Evolutionary conservation across 306 rosid genomes (phyloP).

Genomic region (Dalbergia oliveri): DNA sequence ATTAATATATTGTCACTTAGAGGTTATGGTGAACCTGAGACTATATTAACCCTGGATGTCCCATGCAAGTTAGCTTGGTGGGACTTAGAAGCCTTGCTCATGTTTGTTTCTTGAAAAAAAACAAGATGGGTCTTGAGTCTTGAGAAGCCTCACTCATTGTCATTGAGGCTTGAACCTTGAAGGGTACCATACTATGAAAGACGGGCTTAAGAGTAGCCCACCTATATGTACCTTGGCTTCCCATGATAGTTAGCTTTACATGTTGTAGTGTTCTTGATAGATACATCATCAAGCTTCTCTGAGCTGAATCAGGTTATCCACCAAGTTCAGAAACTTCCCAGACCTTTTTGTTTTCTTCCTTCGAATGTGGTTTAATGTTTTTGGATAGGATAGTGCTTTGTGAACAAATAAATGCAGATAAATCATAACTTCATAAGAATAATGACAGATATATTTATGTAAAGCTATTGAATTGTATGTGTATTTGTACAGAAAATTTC

Average conservation of each 20-base stretch:
- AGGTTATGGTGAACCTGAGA: no score
- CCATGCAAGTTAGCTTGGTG: not conserved
- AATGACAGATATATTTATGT: not conserved
- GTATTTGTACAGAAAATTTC: not conserved
- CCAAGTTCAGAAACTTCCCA: slow-evolving; percentile 9
- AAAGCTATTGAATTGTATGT: not conserved
- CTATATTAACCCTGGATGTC: no score
- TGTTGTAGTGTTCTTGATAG: not conserved
- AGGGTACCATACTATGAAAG: not conserved
- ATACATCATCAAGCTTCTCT: not conserved
- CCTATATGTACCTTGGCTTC: not conserved
- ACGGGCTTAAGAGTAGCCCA: not conserved
- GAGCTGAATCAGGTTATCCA: slow-evolving; percentile 1
- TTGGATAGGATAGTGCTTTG: not conserved
- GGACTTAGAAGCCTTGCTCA: not conserved
- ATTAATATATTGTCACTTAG: no score
- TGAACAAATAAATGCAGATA: not conserved
- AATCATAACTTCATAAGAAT: not conserved
- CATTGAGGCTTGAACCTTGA: slow-evolving; percentile 26
- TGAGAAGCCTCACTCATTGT: not conserved
- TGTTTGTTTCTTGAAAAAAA: no score
- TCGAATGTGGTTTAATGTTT: not conserved
- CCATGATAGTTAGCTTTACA: not conserved
- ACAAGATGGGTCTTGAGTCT: no score
- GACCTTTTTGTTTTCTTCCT: not conserved